These are phyloP conservation scores for Symmetrospora coprosmae DNA, from an alignment of 768 basidiomycete genomes.

Conservation along the genomic window DNA sequence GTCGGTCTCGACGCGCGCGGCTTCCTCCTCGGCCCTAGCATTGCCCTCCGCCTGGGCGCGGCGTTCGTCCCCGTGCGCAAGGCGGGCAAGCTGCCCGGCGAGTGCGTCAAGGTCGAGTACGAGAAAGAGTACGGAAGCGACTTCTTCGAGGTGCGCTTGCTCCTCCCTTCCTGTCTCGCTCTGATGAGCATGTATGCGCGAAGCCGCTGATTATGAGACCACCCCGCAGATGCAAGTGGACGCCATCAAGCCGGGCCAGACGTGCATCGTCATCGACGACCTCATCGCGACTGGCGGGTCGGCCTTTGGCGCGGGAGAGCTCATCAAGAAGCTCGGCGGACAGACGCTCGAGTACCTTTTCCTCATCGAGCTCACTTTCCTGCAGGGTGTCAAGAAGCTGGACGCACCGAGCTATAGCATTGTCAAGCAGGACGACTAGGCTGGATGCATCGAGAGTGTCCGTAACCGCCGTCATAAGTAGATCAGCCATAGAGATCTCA, in stretches of 20 bases:
- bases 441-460: not conserved
- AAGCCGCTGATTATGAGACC: conserved; percentile 57
- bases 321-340: conserved; percentile 67
- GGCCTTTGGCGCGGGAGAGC: conserved; percentile 78
- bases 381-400: conserved; percentile 61
- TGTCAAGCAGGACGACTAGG: conserved; percentile 56
- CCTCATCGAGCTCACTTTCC: conserved; percentile 56
- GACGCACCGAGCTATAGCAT: conserved; percentile 81
- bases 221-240: conserved; percentile 74
- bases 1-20: conserved; percentile 93
- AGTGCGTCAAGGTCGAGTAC: conserved; percentile 58
- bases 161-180: no score
- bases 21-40: conserved; percentile 82
- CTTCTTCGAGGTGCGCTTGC: not conserved
- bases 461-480: no score
- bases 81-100: conserved; percentile 82
- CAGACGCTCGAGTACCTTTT: conserved; percentile 85
- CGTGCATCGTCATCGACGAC: conserved; percentile 79
- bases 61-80: conserved; percentile 95
- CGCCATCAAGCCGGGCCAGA: conserved; percentile 66
- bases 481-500: no score
- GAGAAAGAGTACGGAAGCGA: conserved; percentile 56
- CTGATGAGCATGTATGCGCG: not conserved
- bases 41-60: conserved; percentile 77
- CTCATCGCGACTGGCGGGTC: conserved; percentile 87